Evolutionary conservation across 768 basidiomycete species (phyloP).

Genomic region (Termitomyces heimii): DNA sequence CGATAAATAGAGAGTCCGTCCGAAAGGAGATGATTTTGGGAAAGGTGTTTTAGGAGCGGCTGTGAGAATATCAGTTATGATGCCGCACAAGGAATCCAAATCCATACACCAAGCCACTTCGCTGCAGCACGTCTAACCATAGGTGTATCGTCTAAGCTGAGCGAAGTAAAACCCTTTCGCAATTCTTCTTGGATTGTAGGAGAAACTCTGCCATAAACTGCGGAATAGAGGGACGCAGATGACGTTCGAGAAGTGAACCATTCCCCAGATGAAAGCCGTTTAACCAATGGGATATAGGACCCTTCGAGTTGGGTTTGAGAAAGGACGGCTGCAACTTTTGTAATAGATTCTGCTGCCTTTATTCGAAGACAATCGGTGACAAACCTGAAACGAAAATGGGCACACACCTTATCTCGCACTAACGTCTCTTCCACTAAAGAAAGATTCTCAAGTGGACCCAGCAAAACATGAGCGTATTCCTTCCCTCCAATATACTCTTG

Average conservation of each 20-base stretch:
- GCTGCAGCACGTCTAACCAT: constrained; percentile 98
- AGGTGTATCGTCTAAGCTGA: constrained; percentile 93
- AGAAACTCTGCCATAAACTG: constrained; percentile 80
- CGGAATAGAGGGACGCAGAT: constrained; percentile 87
- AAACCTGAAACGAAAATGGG: constrained; percentile 8
- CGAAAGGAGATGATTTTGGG: constrained; percentile 73
- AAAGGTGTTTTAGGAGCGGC: constrained; percentile 76
- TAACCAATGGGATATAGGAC: constrained; percentile 86
- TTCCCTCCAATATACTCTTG: constrained; percentile 93
- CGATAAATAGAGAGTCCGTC: constrained; percentile 92
- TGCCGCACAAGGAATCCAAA: background rate
- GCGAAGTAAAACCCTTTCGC: constrained; percentile 73
- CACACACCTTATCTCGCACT: constrained; percentile 91
- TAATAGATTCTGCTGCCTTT: constrained; percentile 94
- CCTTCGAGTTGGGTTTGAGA: constrained; percentile 80
- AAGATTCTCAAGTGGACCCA: constrained; percentile 91
- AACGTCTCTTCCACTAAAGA: constrained; percentile 97
- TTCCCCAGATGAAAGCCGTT: constrained; percentile 85
- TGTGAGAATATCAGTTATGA: constrained; percentile 22
- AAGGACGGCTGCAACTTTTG: constrained; percentile 77
- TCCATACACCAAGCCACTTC: constrained; percentile 89
- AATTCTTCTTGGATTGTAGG: constrained; percentile 77
- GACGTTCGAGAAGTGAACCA: constrained; percentile 99
- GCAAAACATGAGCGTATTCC: constrained; percentile 78
- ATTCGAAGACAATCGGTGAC: constrained; percentile 1